Conservation (phyloP, 345 rosid species). For the Lepidium africanum region DNA sequence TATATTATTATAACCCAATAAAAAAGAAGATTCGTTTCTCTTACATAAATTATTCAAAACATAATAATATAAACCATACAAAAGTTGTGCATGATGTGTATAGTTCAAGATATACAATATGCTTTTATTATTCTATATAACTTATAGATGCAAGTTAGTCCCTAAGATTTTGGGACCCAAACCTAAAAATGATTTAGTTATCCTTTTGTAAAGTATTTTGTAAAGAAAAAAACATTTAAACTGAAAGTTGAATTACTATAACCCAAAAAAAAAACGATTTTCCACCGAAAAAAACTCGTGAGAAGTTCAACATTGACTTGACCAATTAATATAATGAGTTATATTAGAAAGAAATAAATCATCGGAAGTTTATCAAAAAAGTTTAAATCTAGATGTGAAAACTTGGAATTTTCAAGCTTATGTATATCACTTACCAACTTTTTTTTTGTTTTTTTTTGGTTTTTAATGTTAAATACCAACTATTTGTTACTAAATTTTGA, state of each 20-base stretch:
- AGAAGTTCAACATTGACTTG: too few relatives aligned
- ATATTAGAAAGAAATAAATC: too few relatives aligned
- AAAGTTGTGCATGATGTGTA: not conserved
- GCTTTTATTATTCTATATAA: not conserved
- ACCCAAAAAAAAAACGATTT: too few relatives aligned
- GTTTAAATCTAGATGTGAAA: too few relatives aligned
- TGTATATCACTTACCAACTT: not conserved
- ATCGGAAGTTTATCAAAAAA: too few relatives aligned
- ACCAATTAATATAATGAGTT: too few relatives aligned
- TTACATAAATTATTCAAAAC: not conserved
- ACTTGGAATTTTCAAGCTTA: not conserved
- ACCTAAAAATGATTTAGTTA: not conserved
- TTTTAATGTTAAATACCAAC: too few relatives aligned
- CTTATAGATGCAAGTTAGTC: not conserved
- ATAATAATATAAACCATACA: not conserved
- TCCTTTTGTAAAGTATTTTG: not conserved
- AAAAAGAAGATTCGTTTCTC: not conserved
- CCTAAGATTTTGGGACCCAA: not conserved
- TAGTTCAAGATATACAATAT: not conserved
- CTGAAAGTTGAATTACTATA: not conserved
- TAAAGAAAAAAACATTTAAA: not conserved
- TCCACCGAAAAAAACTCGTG: too few relatives aligned
- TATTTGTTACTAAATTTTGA: not conserved
- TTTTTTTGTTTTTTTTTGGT: too few relatives aligned
- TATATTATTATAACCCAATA: not conserved